Evolutionary conservation across 441 rosid genomes (phyloP), one percentile per base, ranked within the genome.

Genomic region (Syzygium syzygioides): DNA sequence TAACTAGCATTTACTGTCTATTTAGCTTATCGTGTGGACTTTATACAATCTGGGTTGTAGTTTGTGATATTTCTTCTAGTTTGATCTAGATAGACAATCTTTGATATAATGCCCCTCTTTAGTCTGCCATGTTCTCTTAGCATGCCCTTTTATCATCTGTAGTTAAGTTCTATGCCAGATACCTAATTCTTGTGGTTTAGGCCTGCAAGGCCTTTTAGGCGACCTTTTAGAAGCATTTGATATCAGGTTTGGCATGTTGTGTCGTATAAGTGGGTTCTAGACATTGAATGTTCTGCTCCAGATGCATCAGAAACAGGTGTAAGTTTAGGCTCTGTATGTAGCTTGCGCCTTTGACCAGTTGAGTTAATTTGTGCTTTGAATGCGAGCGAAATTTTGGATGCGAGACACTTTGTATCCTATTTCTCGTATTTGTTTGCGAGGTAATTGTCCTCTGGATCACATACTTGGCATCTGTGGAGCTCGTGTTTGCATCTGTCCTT

Each of bases 1-100:
- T 89, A 91, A 17, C 89, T 90, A 86, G 90, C 90, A 92, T 60
- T 84, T 60, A 32, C 34, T 87, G 84, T 76, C 50, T 76, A 64
- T 90, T 85, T 88, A 92, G 94, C 85, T 80, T 91, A 88, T 91
- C 91, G 87, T 93, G 92, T 91, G 92, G 95, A 94, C 91, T 89
- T 53, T 89, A 92, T 93, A 41, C 84, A 89, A 79, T 32, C 37
- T 90, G 87, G 57, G 90, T 89, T 91, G 89, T 85, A 90, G 91
- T 60, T 86, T 91, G 88, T 90, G 85, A 88, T 86, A 54, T 84
- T 56, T 87, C 28, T 66, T 86, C 45, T 87, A 92, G 94, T 88
- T 91, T 86, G 57, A 93, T 88, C 79, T 93, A 91, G 94, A 90
- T 91, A 90, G 93, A 87, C 52, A 25, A 28, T 80, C 45, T 86